A percentile compares a stretch with the other conserved stretches of the same genome.
Conservation (phyloP, 83 land plant species). For the Picea abies region DNA sequence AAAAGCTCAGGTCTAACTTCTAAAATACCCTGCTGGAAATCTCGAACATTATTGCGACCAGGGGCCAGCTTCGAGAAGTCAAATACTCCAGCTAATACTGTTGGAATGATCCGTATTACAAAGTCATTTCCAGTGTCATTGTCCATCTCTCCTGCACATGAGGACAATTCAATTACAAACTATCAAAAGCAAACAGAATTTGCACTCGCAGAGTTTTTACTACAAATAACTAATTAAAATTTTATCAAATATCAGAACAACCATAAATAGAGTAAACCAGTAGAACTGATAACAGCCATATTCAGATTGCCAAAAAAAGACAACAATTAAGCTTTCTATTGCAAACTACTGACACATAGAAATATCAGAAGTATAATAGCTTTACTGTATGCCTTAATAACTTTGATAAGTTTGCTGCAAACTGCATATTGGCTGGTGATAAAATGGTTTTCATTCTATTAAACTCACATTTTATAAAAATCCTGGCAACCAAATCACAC, state of each 20-base stretch:
- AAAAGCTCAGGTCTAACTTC: background rate
- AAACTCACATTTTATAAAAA: no score
- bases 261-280: background rate
- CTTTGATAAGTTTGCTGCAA: no score
- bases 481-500: no score
- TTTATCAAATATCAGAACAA: background rate
- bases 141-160: slow-evolving; percentile 6
- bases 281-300: no score
- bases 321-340: background rate
- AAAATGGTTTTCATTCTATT: no score
- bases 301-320: no score
- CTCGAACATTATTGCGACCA: slow-evolving; percentile 50
- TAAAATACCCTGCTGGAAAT: slow-evolving; percentile 41
- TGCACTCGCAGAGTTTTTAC: background rate
- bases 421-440: no score
- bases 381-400: no score
- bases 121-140: slow-evolving; percentile 22
- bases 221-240: background rate
- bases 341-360: background rate
- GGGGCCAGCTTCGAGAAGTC: slow-evolving; percentile 37
- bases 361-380: background rate
- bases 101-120: slow-evolving; percentile 57
- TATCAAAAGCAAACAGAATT: background rate
- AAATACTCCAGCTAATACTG: slow-evolving; percentile 38
- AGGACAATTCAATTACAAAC: background rate